Base-by-base conservation (phyloP, 2,329 filamentous ascomycete species). In the Neurospora sp. region DNA sequence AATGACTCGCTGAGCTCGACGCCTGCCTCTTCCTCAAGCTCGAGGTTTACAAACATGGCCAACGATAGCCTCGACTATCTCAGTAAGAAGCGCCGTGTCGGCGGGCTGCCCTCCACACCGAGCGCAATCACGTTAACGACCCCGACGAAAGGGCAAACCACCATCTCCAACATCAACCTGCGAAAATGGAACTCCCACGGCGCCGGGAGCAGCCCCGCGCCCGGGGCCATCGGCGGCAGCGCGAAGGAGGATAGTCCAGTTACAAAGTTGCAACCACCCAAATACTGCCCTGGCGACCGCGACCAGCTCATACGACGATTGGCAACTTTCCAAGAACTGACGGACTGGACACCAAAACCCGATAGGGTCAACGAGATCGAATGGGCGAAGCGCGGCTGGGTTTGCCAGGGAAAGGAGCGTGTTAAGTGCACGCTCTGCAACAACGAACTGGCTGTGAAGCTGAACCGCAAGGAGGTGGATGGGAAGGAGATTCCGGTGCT, bases 321-420 rank as follows among this genome's bases (percentile, higher is more conserved):
- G 37, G 91, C 91, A 71, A 96, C 93, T 0, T 99, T 97, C 77
- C 91, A 95, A 77, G 93, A 95, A 74, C 89, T 98, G 66, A 96
- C 93, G 69, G 88, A 91, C 78, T 99, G 95, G 95, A 91, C 92
- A n/a, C 91, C 92, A 0, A 98, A 98, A 78, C 94, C 96, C 0
- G 88, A 94, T 68, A 85, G 84, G 40, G 89, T 98, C 75, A 93
- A 89, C 77, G 96, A 98, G 80, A 89, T 97, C 8, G 91, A 93
- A 78, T 99, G 96, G 96, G 94, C 94, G 0, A 97, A 95, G 82
- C 84, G 92, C 70, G 95, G 95, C 0, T 99, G 96, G 95, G 85
- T 90, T 4, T 97, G 95, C 76, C 88, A 91, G 66, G 91, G 91
- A 75, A 89, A 89, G 73, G 93, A 97, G 80, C 91, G 91, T 4